Base-by-base conservation (phyloP, 768 basidiomycete genomes). In the Boletus rex-veris region DNA sequence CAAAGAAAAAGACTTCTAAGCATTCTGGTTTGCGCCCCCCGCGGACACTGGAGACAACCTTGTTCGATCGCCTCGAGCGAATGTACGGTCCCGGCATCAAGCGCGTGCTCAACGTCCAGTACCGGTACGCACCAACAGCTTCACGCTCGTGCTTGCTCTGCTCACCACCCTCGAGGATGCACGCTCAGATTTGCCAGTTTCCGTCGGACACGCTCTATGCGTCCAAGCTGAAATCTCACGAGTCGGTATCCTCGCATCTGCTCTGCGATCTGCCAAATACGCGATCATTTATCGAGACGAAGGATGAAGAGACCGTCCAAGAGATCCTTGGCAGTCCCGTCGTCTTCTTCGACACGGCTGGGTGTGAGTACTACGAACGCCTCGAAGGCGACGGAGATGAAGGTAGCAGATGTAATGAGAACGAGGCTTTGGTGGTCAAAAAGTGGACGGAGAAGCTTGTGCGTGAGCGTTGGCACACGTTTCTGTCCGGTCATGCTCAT, bases 331-430 rank as follows among this genome's bases (percentile, higher is more conserved):
- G 76, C 4, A 88, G 80, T 0, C 90, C 92, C 1, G 81, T 98
- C 3, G 83, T 95, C 3, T 99, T 98, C 68, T 92, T 91, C 61
- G 97, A 99, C 66, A 99, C 94, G 0, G 83, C 90, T 4, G 93
- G 94, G 0, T 94, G 91, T 61, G 93, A 97, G 67, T 96, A 91
- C 64, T 97, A 86, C 63, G 97, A 98, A 66, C 75, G 91, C 15
- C 66, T 83, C 0, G 88, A 91, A 31, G 86, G 80, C 0, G 86
- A 86, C 52, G 76, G 78, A n/a, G 90, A 92, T 63, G 94, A 96
- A 63, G 94, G 93, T 0, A 95, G 92, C 58, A 80, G 86, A 57
- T 88, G 84, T 60, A 99, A 99, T 62, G 95, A 96, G 73, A 98
- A 99, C 63, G 97, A 99, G 64, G 93, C 86, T 0, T 83, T 79